Conservation (phyloP, 176 grass and related monocot species). For the Dendrocalamus sinicus region DNA sequence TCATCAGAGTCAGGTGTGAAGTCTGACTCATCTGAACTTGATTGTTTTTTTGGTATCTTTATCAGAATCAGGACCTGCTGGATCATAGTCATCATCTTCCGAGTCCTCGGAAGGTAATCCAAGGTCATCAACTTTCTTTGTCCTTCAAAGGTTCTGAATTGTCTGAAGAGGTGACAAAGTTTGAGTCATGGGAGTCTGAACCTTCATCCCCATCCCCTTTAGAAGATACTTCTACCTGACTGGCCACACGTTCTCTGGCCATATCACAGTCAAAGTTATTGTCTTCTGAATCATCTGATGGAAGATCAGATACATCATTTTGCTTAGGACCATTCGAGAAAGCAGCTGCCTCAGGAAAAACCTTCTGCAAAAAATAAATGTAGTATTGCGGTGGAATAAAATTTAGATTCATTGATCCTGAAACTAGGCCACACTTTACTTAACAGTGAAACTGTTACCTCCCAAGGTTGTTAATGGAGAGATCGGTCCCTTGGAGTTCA, state of each 20-base stretch:
- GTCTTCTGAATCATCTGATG: constrained; percentile 90
- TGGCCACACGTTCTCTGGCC: constrained; percentile 43
- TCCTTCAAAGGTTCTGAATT: constrained; percentile 46
- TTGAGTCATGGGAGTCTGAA: constrained; percentile 74
- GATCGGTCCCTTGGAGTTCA: constrained; percentile 75
- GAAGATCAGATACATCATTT: constrained; percentile 61
- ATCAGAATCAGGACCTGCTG: constrained; percentile 64
- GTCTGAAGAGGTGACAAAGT: constrained; percentile 67
- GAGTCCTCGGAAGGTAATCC: constrained; percentile 81
- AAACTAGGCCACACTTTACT: background rate
- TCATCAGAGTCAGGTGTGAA: constrained; percentile 91
- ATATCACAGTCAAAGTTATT: constrained; percentile 66
- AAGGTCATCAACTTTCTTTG: constrained; percentile 57
- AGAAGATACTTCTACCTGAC: constrained; percentile 45
- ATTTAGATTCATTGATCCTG: background rate
- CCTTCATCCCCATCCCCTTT: constrained; percentile 56
- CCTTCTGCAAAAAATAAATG: constrained; percentile 69
- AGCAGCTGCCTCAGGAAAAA: constrained; percentile 80
- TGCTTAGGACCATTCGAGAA: constrained; percentile 47
- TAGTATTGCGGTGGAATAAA: constrained; percentile 12
- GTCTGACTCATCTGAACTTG: constrained; percentile 67
- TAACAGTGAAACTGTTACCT: constrained; percentile 57
- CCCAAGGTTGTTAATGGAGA: constrained; percentile 72
- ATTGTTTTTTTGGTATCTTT: constrained; percentile 58
- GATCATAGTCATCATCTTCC: constrained; percentile 84